Conservation (phyloP, 2,329 filamentous ascomycete genomes). For the Neodidymelliopsis sp. region DNA sequence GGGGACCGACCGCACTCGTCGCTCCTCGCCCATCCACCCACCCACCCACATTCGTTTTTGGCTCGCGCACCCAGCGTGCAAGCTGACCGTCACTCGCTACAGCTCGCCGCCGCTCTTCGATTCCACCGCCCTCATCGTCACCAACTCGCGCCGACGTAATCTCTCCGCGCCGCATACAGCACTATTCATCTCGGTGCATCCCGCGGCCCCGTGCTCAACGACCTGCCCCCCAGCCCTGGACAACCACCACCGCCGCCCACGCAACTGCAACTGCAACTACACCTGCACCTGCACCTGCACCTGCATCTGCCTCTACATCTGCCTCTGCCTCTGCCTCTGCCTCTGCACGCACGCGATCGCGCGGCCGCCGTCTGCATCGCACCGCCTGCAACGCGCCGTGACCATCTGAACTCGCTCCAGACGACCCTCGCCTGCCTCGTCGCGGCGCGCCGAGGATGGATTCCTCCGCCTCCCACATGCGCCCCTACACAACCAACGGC, state of each 20-base stretch:
- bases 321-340: no score
- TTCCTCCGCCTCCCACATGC: slow-evolving; percentile 35
- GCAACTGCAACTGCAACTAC: no score
- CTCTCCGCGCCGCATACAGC: slow-evolving; percentile 20
- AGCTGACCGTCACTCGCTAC: slow-evolving; percentile 8
- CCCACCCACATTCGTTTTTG: slow-evolving; percentile 18
- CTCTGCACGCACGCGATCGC: slow-evolving; percentile 19
- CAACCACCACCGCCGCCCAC: slow-evolving; percentile 7
- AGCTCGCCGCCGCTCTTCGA: neutral
- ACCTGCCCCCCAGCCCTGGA: slow-evolving; percentile 14
- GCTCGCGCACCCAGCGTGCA: slow-evolving; percentile 2
- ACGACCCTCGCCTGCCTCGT: slow-evolving; percentile 24
- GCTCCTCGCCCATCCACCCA: slow-evolving; percentile 11
- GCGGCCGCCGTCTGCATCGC: slow-evolving; percentile 9
- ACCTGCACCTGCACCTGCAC: no score
- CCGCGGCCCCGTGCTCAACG: slow-evolving; percentile 22
- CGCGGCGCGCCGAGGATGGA: slow-evolving; percentile 41
- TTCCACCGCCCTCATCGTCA: slow-evolving; percentile 7
- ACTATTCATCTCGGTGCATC: slow-evolving; percentile 19
- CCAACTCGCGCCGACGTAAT: slow-evolving; percentile 13
- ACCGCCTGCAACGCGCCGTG: neutral
- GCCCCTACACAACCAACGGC: slow-evolving; percentile 23
- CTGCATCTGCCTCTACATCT: no score
- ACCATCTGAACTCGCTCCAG: slow-evolving; percentile 20
- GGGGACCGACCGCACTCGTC: slow-evolving; percentile 11